phyloP scores from a whole-genome alignment of 208 protist species.

The Acanthamoeba sp. region DNA sequence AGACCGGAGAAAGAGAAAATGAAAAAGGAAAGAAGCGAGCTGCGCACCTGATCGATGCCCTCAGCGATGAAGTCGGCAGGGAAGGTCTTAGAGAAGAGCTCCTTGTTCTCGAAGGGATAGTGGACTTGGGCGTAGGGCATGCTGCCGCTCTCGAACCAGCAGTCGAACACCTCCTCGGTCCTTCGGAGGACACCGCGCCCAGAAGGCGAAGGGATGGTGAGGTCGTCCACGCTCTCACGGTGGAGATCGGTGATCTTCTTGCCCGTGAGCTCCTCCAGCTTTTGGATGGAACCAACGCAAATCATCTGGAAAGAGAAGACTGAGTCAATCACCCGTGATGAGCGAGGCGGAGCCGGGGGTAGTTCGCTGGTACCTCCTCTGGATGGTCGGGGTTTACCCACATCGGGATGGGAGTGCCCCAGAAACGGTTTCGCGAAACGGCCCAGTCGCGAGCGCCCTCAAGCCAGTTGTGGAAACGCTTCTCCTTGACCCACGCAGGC shows the following conservation, averaged over 20 bases:
- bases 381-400: conserved; percentile 93
- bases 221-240: conserved; percentile 97
- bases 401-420: conserved; percentile 99
- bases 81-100: conserved; percentile 94
- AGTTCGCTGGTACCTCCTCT: not conserved
- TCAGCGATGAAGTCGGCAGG: conserved; percentile 99
- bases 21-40: not conserved
- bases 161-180: conserved; percentile 99
- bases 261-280: conserved; percentile 97
- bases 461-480: conserved; percentile 99
- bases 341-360: not conserved
- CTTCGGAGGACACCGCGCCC: conserved; percentile 92
- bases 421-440: conserved; percentile 98
- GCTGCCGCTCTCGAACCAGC: conserved; percentile 99
- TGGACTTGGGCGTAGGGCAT: conserved; percentile 99
- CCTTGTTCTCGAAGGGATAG: conserved; percentile 99
- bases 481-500: conserved; percentile 97
- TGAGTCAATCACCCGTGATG: too few relatives aligned
- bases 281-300: conserved; percentile 95
- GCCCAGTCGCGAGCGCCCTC: conserved; percentile 98
- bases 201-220: conserved; percentile 98
- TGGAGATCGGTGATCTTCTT: conserved; percentile 97
- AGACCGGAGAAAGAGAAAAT: not conserved
- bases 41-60: conserved; percentile 95
- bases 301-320: conserved; percentile 94